Evolutionary conservation across 441 rosid genomes (phyloP), one percentile per base, ranked within the genome.

Genomic region (Erodium texanum): DNA sequence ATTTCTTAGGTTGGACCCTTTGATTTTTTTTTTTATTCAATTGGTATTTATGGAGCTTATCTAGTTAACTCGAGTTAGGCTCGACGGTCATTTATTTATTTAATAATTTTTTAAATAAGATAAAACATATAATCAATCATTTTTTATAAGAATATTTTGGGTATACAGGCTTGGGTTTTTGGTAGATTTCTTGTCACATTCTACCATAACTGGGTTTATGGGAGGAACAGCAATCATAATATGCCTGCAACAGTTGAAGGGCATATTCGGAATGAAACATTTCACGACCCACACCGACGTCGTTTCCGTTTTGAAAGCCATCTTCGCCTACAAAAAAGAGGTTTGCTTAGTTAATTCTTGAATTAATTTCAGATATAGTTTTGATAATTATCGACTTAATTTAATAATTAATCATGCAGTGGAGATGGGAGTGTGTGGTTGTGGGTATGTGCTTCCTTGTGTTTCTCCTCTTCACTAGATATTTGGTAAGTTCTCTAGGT

Each of bases 141-240:
- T n/a, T n/a, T n/a, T n/a, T n/a, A n/a, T n/a, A n/a, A n/a, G n/a
- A n/a, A n/a, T n/a, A n/a, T n/a, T n/a, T n/a, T n/a, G n/a, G n/a
- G n/a, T 27, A 4, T 38, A 68, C 77, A 93, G 96, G 67, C 71
- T 93, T 69, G 97, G 97, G 32, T 79, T 93, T 66, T 66, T 93
- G 76, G 97, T 90, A 76, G 97, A 93, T 75, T 90, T 93, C 74
- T 66, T 93, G 75, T 86, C 98, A n/a, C 97, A 89, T 66, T 89
- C 98, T 0, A 93, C 98, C 1, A 93, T 93, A 66, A 83, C 88
- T 2, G 98, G 98, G 22, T 90, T 93, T 86, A 90, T 93, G 96
- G 87, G 87, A 20, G 97, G 97, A 45, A 90, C 97, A 0, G 97
- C 98, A 3, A 74, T 83, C 3, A 76, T 93, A 7, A 90, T 90